These are phyloP conservation scores for Syzygium malaccense DNA, from an alignment of 441 rosid genomes.

Conservation along the genomic window DNA sequence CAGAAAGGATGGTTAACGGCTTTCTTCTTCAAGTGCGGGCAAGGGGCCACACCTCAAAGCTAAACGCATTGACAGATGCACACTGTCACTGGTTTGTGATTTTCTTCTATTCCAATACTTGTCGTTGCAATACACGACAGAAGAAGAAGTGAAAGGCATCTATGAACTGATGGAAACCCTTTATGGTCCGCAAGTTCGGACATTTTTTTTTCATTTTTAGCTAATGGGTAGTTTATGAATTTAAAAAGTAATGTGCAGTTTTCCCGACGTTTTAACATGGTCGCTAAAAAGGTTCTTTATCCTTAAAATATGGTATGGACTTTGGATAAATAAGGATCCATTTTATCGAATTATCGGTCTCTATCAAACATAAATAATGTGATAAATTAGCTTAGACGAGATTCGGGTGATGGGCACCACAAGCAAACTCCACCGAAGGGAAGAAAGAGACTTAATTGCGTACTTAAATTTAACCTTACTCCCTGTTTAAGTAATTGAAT, in stretches of 20 bases:
- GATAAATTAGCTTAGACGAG: background rate
- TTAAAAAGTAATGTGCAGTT: background rate
- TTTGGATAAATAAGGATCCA: too few species aligned
- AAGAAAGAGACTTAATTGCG: background rate
- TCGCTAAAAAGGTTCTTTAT: too few species aligned
- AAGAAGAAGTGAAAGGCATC: background rate
- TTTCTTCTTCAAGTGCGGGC: background rate
- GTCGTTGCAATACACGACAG: rapidly evolving
- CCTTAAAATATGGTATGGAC: too few species aligned
- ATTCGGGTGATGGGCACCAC: background rate
- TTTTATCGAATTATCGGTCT: background rate
- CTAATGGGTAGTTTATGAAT: background rate
- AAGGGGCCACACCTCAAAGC: background rate
- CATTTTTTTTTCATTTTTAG: background rate
- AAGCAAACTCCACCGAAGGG: too few species aligned
- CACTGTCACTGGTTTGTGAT: background rate
- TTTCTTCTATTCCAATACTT: background rate
- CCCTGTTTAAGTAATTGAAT: background rate
- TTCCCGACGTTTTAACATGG: too few species aligned
- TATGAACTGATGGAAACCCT: background rate
- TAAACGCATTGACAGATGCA: background rate
- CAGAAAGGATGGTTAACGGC: background rate
- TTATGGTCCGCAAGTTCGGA: background rate
- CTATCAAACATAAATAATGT: background rate
- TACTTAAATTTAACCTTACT: background rate